Base-by-base conservation (phyloP, 2,329 filamentous ascomycete genomes). In the Phaeoacremonium minimum region DNA sequence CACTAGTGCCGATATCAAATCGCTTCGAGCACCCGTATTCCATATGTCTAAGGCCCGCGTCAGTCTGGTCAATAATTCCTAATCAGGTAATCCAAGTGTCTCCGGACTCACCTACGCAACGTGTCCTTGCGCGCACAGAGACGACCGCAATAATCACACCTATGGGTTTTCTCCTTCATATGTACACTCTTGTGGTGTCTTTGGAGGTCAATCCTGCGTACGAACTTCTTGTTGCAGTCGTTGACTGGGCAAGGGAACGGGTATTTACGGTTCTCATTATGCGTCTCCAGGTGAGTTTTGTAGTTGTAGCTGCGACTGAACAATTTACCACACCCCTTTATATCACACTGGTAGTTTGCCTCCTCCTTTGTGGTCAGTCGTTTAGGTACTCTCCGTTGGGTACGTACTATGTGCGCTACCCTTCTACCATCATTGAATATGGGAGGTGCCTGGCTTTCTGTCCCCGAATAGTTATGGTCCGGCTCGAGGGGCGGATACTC, bases 261-360 rank as follows among this genome's bases (percentile, higher is more conserved):
- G 50, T 85, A 86, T 49, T 78, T 77, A 38, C 84, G 73, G 40
- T 77, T 73, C 11, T 86, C 80, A 52, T 91, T 80, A 53, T 95
- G 89, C 1, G 82, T 90, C 52, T 90, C 83, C 72, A 90, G 75
- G 57, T 95, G 89, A 18, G 87, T 85, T 52, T 86, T 89, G 64
- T 83, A 87, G 61, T 95, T 95, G 66, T 91, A 94, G 51, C 79
- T 83, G 43, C 89, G 73, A 46, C 86, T 87, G 56, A 95, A 95
- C 13, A 83, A 74, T 57, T 84, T 87, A 6, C 83, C 81, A 53
- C 89, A 95, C 3, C 80, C 70, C 40, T 80, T 72, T 20, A 80
- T 66, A 36, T 71, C 67, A 54, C 89, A 95, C 44, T 76, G 71
- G 58, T 78, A 84, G 48, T 80, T 86, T 36, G 83, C 84, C 48